Base-by-base conservation (phyloP, 2,329 filamentous ascomycete species). In the Alternaria dauci region DNA sequence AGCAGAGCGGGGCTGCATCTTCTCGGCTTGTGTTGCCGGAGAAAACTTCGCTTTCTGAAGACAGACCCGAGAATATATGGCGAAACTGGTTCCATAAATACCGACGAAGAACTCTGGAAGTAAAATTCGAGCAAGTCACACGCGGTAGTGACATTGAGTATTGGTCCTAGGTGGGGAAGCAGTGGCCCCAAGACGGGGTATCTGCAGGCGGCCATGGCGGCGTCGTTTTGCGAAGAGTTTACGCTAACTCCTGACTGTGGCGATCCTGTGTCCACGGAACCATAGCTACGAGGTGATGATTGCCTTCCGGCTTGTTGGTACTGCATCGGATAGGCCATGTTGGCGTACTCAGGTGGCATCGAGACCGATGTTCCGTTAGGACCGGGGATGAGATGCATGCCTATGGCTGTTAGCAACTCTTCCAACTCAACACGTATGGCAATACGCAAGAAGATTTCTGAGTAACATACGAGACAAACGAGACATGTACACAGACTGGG, bases 41-140 rank as follows among this genome's bases (percentile, higher is more conserved):
- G 83, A 77, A 97, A 93, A 0, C 93, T 94, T 65, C 90, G 87
- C 77, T 95, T 96, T 67, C 94, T 88, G 80, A 97, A 96, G 52
- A 97, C 88, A 62, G 93, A 94, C 12, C 91, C 92, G 14, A 97
- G 85, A 23, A 97, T 89, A 74, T 96, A 97, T 0, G 94, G 93
- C 12, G 93, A 97, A 76, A 91, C 89, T 3, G 94, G 93, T 71
- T 96, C 93, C 80, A 95, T 89, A 79, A 94, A 91, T 3, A 91
- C 89, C 1, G 92, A 92, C 3, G 93, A 95, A 2, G 92, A 93
- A 76, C 92, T 96, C 50, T 92, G 88, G 75, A 97, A 97, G 79
- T 97, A 97, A 46, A 94, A 84, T 71, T 97, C 94, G 61, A 97
- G 85, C 47, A 97, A 84, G 76, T 97, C 93, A 81, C 93, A 97